These are phyloP conservation scores for Chytridium lagenaria DNA, from an alignment of 371 early-diverging fungal species.

Conservation along the genomic window DNA sequence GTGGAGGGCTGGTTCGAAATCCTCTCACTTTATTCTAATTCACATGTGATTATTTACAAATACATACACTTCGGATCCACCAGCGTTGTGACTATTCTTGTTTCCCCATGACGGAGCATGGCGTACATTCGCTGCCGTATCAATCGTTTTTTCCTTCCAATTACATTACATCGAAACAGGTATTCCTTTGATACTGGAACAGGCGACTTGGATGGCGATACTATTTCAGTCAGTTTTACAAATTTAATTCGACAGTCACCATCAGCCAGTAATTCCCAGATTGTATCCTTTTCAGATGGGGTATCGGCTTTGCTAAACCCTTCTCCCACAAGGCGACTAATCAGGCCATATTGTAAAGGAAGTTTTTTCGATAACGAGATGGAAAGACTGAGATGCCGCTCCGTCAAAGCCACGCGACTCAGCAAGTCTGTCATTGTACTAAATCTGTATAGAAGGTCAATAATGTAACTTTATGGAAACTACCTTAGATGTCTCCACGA, in stretches of 20 bases:
- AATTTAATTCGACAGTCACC: constrained; percentile 46
- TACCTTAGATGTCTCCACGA: constrained; percentile 64
- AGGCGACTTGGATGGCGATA: neutral
- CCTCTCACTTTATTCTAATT: constrained; percentile 33
- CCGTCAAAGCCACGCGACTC: neutral
- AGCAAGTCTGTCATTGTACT: constrained; percentile 9
- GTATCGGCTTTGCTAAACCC: constrained; percentile 60
- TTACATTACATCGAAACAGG: neutral
- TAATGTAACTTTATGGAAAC: constrained; percentile 10
- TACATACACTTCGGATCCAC: neutral
- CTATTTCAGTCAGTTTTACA: neutral
- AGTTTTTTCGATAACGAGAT: constrained; percentile 53
- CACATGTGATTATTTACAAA: neutral
- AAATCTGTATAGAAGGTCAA: constrained; percentile 18
- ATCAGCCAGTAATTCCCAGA: constrained; percentile 63
- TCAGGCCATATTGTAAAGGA: constrained; percentile 71
- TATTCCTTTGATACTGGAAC: neutral
- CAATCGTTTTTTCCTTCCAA: neutral
- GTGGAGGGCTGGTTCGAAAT: constrained; percentile 36
- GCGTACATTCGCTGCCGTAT: constrained; percentile 26
- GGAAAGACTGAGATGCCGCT: constrained; percentile 41
- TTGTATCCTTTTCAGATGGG: constrained; percentile 66
- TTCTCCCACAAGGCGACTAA: constrained; percentile 61
- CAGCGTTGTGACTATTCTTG: constrained; percentile 27
- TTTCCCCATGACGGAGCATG: constrained; percentile 44